phyloP scores from a whole-genome alignment of 1,284 basidiomycete species.

The Puccinia hordei region DNA sequence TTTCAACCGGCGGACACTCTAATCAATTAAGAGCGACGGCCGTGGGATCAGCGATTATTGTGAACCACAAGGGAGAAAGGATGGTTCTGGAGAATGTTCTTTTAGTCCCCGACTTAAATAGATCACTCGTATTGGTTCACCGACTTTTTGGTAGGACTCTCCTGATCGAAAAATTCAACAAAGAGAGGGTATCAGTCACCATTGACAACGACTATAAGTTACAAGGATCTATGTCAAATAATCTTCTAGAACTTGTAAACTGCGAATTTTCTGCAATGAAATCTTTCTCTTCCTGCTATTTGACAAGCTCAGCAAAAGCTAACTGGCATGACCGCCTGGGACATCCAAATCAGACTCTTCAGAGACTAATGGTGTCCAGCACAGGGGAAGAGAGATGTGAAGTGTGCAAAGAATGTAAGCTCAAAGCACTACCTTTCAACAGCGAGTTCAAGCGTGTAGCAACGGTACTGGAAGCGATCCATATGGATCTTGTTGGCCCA shows the following conservation, averaged over 20 bases:
- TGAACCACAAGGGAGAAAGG: background rate
- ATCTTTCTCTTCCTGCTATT: background rate
- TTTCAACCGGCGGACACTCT: background rate
- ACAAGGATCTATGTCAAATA: background rate
- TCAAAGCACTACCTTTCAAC: background rate
- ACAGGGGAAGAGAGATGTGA: background rate
- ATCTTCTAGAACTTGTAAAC: background rate
- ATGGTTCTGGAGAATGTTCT: background rate
- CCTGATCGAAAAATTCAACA: background rate
- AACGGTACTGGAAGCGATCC: background rate
- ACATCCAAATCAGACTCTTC: background rate
- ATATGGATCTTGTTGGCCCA: conserved; percentile 15
- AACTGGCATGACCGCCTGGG: conserved; percentile 8
- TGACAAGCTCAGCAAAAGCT: background rate
- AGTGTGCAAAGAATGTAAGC: background rate
- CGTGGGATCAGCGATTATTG: background rate
- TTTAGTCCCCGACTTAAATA: background rate
- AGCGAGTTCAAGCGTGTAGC: background rate
- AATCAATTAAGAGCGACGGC: background rate
- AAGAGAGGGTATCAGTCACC: background rate
- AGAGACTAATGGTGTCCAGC: background rate
- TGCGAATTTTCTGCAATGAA: background rate
- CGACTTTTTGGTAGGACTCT: background rate
- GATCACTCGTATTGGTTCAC: background rate
- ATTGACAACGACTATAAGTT: background rate